Evolutionary conservation across 306 rosid genomes (phyloP).

Genomic region (Cucurbita argyrosperma): DNA sequence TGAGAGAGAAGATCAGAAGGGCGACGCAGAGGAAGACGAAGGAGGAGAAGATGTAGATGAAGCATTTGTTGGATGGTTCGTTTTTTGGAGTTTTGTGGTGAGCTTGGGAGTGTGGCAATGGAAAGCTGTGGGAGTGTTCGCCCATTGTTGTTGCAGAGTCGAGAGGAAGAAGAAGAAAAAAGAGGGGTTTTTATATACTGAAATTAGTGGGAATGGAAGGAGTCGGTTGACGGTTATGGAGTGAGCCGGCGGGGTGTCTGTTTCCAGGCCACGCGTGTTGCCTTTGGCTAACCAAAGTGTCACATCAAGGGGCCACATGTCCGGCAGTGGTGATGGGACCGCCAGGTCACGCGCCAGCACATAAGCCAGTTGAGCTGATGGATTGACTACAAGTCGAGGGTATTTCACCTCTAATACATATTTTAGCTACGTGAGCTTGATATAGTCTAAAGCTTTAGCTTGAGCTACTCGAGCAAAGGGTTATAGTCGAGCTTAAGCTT

Average conservation of each 20-base stretch:
- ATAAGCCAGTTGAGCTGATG: neutral
- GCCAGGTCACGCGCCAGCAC: neutral
- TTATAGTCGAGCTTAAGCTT: too few species aligned
- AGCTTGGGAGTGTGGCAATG: constrained; percentile 7
- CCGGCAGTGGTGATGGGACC: neutral
- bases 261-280: neutral
- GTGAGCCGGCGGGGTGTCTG: neutral
- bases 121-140: constrained; percentile 22
- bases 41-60: constrained; percentile 26
- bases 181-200: neutral
- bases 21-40: constrained; percentile 24
- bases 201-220: neutral
- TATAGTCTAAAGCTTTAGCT: too few species aligned
- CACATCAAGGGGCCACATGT: neutral
- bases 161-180: neutral
- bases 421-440: too few species aligned
- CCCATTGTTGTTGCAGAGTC: constrained; percentile 5
- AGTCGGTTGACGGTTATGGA: constrained; percentile 10
- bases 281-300: too few species aligned
- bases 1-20: constrained; percentile 23
- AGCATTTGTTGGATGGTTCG: constrained; percentile 42
- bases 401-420: neutral
- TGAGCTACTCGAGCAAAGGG: too few species aligned
- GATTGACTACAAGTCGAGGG: neutral
- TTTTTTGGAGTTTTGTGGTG: constrained; percentile 9